phyloP scores from a whole-genome alignment of 1,284 basidiomycete genomes.

The Termitomyces sp. region DNA sequence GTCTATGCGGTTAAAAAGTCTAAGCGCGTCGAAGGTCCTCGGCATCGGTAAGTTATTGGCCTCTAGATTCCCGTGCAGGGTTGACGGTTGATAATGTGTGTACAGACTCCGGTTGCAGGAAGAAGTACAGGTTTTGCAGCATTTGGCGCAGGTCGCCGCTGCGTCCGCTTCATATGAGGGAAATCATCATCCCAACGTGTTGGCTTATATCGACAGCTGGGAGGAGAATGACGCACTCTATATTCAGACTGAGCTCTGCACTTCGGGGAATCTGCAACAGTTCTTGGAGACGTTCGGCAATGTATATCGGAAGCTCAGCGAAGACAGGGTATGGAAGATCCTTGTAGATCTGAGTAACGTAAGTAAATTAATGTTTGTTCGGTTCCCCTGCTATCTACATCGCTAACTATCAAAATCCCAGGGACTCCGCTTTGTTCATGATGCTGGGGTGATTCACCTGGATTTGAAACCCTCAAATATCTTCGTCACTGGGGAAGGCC shows the following conservation, averaged over 20 bases:
- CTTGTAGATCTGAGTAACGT: constrained; percentile 86
- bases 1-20: constrained; percentile 94
- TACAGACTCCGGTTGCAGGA: constrained; percentile 83
- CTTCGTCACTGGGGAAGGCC: constrained; percentile 84
- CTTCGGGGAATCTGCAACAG: constrained; percentile 84
- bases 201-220: constrained; percentile 95
- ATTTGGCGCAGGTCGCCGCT: constrained; percentile 53
- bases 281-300: constrained; percentile 94
- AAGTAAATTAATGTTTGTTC: constrained; percentile 35
- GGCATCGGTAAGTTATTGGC: constrained; percentile 67
- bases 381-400: constrained; percentile 19
- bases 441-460: constrained; percentile 86
- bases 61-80: constrained; percentile 9
- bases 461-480: constrained; percentile 99
- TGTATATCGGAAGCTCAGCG: constrained; percentile 81
- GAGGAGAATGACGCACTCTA: constrained; percentile 89
- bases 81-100: constrained; percentile 15
- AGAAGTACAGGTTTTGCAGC: constrained; percentile 90
- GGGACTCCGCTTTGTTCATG: constrained; percentile 90
- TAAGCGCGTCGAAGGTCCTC: constrained; percentile 87
- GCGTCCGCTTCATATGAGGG: constrained; percentile 22
- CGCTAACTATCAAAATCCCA: constrained; percentile 29
- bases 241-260: constrained; percentile 95
- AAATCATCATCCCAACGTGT: constrained; percentile 68
- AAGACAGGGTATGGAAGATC: constrained; percentile 96